phyloP scores from a whole-genome alignment of 257 asterid species.

The Penstemon davidsonii region DNA sequence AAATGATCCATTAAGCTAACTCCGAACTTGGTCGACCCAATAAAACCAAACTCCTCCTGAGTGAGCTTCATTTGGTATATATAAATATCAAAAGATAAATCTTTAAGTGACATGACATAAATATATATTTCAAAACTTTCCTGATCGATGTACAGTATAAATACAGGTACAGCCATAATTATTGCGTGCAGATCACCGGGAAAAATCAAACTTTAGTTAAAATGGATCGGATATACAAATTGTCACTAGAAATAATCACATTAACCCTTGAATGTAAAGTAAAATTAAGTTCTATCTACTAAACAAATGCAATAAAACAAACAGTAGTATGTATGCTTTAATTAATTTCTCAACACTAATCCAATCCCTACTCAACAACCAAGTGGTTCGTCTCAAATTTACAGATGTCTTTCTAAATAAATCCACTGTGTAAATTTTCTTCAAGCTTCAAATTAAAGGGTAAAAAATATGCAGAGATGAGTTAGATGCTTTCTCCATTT shows the following conservation, averaged over 20 bases:
- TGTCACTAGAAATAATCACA: conserved; percentile 19
- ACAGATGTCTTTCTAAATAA: conserved; percentile 10
- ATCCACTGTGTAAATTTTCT: background rate
- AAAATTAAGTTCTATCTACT: conserved; percentile 8
- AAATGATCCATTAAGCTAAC: too few species aligned
- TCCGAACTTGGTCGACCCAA: too few species aligned
- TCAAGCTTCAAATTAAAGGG: background rate
- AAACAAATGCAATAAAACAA: conserved; percentile 21
- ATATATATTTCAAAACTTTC: too few species aligned
- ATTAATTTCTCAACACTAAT: conserved; percentile 24
- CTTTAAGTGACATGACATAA: too few species aligned
- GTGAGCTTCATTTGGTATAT: too few species aligned
- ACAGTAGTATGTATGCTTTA: background rate
- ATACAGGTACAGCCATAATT: background rate
- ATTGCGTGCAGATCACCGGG: background rate
- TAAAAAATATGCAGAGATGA: too few species aligned
- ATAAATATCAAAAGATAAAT: too few species aligned
- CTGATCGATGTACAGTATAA: background rate
- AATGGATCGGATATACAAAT: conserved; percentile 21
- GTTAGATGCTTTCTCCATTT: background rate
- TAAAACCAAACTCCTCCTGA: too few species aligned
- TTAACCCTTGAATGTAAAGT: conserved; percentile 8
- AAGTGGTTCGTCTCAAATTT: conserved; percentile 23
- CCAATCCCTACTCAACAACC: conserved; percentile 13
- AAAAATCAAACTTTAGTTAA: conserved; percentile 8